These are phyloP conservation scores for Epichloe aotearoae DNA, from an alignment of 2,329 filamentous ascomycete species.

Conservation along the genomic window DNA sequence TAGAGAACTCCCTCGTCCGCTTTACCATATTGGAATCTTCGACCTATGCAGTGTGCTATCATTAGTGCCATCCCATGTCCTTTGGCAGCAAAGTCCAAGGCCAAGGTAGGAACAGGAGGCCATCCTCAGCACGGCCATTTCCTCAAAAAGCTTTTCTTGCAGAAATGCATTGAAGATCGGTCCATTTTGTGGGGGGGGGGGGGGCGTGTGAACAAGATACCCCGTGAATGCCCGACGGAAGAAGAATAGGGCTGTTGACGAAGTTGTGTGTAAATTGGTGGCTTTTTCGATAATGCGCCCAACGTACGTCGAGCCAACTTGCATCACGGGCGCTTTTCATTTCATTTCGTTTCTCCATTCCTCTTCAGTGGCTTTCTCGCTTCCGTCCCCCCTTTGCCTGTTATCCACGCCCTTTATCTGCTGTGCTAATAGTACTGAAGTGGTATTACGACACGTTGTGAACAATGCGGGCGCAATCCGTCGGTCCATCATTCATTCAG, in stretches of 20 bases:
- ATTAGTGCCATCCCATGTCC: no score
- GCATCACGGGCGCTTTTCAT: no score
- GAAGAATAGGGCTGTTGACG: background rate
- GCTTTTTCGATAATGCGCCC: background rate
- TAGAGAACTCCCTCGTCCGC: no score
- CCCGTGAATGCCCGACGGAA: background rate
- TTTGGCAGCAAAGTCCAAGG: no score
- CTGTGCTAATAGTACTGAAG: background rate
- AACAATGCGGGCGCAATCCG: background rate
- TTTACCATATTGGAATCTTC: no score
- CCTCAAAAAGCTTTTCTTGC: background rate
- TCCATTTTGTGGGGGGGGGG: background rate
- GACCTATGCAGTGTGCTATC: no score
- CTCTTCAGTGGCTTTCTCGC: background rate
- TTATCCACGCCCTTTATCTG: no score
- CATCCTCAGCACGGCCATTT: background rate
- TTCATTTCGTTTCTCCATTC: background rate
- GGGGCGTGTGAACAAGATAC: no score
- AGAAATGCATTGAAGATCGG: background rate
- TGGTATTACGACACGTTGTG: background rate
- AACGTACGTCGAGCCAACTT: no score
- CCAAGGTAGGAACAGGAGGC: background rate
- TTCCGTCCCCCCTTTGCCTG: no score
- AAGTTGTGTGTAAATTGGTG: background rate
- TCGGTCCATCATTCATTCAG: background rate